These are phyloP conservation scores for Amesomyces nigricolor DNA, from an alignment of 2,329 filamentous ascomycete genomes.

Conservation along the genomic window DNA sequence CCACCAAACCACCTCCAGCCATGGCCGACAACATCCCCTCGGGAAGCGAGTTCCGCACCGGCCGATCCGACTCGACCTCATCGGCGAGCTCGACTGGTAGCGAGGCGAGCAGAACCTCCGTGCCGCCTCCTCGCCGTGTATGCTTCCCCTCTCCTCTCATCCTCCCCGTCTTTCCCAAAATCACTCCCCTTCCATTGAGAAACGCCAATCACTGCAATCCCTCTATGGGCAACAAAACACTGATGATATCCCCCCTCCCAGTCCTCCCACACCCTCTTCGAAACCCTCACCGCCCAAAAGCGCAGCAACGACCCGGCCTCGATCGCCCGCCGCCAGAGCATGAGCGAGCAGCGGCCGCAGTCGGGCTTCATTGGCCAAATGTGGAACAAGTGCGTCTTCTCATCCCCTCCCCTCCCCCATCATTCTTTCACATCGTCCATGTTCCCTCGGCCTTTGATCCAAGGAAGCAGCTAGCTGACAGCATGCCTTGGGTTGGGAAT, in stretches of 20 bases:
- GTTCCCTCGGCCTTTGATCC: background rate
- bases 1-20: background rate
- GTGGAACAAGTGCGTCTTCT: slow-evolving; percentile 49
- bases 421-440: background rate
- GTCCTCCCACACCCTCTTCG: slow-evolving; percentile 41
- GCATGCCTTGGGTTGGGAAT: background rate
- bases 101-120: slow-evolving; percentile 1
- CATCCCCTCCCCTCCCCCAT: background rate
- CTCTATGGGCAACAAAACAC: no score
- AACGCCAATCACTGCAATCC: no score
- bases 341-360: slow-evolving; percentile 47
- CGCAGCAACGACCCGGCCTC: slow-evolving; percentile 38
- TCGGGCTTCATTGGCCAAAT: slow-evolving; percentile 48
- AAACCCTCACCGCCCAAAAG: slow-evolving; percentile 47
- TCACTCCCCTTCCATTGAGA: background rate
- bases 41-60: slow-evolving; percentile 20
- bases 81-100: slow-evolving; percentile 18
- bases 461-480: background rate
- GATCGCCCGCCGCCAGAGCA: slow-evolving; percentile 47
- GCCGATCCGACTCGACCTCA: slow-evolving; percentile 28
- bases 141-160: background rate
- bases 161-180: background rate
- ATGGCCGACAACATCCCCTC: slow-evolving; percentile 22
- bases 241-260: background rate
- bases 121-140: slow-evolving; percentile 23